Evolutionary conservation across 2,329 filamentous ascomycete genomes (phyloP), one percentile per base, ranked within the genome.

Genomic region (Trichoderma sp.): DNA sequence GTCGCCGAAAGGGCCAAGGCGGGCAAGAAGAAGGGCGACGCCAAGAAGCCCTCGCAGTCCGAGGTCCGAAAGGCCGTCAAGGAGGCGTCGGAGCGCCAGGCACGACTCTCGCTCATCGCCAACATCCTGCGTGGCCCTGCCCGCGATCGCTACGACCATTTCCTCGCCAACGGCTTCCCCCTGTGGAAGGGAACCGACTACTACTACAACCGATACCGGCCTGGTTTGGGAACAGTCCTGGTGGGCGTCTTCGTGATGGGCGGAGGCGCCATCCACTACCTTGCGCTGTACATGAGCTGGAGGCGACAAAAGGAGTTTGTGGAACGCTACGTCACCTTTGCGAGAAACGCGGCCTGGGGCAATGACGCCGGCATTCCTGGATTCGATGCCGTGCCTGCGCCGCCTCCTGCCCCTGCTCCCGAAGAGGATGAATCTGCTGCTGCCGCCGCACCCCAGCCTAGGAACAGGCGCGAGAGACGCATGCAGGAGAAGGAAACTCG

Each of bases 151-250:
- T 99, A 99, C 80, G 94, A 99, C 78, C 91, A 97, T 79, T 99
- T 98, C 83, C 81, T 98, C 69, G 82, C 84, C 78, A 93, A 98
- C 80, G 95, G 95, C 70, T 99, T 99, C 83, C 95, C 95, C 35
- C 88, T 88, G 67, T 99, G 95, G 95, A 94, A 94, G 82, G 95
- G 95, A 68, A 97, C 94, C 53, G 94, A 95, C 70, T 99, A 99
- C 86, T 99, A 98, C 86, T 99, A 99, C 83, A 89, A 89, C 74
- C 90, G 95, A 68, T 97, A 94, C 85, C 88, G 95, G 22, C 95
- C 95, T 2, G 95, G 95, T 9, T 83, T 98, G 53, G 93, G 92
- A 68, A 92, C 92, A 15, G 95, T 97, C 54, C 80, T 98, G 61
- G 70, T 90, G 29, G 94, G 94, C 57, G 81, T 97, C 48, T 93